Evolutionary conservation across 2,329 filamentous ascomycete species (phyloP).

Genomic region (Fulvia fulva): DNA sequence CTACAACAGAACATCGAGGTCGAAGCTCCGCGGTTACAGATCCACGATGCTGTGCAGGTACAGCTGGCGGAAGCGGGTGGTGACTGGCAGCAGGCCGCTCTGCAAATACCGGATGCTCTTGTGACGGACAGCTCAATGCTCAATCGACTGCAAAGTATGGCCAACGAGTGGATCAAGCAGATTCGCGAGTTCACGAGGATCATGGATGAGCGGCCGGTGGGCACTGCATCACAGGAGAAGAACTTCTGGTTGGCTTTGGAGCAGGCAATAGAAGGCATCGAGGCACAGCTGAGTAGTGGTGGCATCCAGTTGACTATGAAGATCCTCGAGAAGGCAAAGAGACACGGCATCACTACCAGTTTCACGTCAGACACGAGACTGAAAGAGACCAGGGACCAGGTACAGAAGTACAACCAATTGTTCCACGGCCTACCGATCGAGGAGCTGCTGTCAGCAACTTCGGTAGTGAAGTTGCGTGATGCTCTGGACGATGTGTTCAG

Average conservation of each 20-base stretch:
- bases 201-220: slow-evolving; percentile 72
- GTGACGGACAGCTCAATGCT: slow-evolving; percentile 86
- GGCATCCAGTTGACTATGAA: slow-evolving; percentile 89
- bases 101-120: slow-evolving; percentile 70
- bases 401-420: slow-evolving; percentile 97
- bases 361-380: slow-evolving; percentile 93
- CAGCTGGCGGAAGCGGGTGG: slow-evolving; percentile 71
- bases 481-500: slow-evolving; percentile 84
- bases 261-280: slow-evolving; percentile 84
- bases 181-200: slow-evolving; percentile 96
- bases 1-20: slow-evolving; percentile 98
- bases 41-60: slow-evolving; percentile 82
- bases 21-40: slow-evolving; percentile 79
- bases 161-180: slow-evolving; percentile 98
- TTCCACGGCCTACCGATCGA: slow-evolving; percentile 98
- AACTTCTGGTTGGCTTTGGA: slow-evolving; percentile 99
- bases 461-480: slow-evolving; percentile 81
- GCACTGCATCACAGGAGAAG: slow-evolving; percentile 92
- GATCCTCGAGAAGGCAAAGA: slow-evolving; percentile 93
- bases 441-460: slow-evolving; percentile 87
- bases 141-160: slow-evolving; percentile 87
- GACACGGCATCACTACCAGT: slow-evolving; percentile 95
- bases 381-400: slow-evolving; percentile 92
- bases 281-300: slow-evolving; percentile 79
- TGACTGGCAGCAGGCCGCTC: slow-evolving; percentile 66